phyloP scores from a whole-genome alignment of 2,329 filamentous ascomycete genomes.

The Calonectria multiphialidica region DNA sequence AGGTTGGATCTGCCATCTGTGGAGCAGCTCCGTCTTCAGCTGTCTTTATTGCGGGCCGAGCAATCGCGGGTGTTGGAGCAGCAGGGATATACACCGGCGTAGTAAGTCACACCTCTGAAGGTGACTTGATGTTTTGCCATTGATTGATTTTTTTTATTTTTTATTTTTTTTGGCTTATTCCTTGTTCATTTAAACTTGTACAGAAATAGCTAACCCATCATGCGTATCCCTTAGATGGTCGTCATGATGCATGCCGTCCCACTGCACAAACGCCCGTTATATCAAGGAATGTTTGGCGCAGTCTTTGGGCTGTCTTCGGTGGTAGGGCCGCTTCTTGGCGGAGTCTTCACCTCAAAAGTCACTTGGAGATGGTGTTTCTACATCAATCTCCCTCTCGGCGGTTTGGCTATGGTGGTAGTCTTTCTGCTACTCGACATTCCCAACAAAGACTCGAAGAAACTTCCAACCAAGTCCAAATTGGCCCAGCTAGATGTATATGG shows the following conservation, averaged over 20 bases:
- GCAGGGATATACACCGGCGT: constrained; percentile 65
- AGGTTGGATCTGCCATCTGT: constrained; percentile 48
- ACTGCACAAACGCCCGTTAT: constrained; percentile 49
- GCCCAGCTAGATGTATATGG: constrained; percentile 65
- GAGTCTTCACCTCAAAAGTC: background rate
- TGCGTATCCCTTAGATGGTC: background rate
- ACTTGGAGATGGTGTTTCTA: constrained; percentile 25
- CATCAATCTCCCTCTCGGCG: constrained; percentile 13
- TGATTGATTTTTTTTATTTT: no score
- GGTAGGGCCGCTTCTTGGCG: constrained; percentile 1
- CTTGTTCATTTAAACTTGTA: no score
- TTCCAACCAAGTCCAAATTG: constrained; percentile 52
- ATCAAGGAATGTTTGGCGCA: constrained; percentile 21
- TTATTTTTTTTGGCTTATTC: no score
- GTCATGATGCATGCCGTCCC: constrained; percentile 47
- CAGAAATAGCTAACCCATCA: constrained; percentile 57
- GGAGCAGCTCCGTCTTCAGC: constrained; percentile 51
- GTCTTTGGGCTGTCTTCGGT: constrained; percentile 5
- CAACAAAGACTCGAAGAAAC: constrained; percentile 27
- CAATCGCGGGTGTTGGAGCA: constrained; percentile 63
- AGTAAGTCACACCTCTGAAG: background rate
- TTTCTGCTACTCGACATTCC: constrained; percentile 36
- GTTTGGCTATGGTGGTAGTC: constrained; percentile 44
- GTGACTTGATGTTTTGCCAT: no score
- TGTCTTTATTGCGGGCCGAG: constrained; percentile 63